Base-by-base conservation (phyloP, 2,329 filamentous ascomycete species). In the Cercospora canescens region DNA sequence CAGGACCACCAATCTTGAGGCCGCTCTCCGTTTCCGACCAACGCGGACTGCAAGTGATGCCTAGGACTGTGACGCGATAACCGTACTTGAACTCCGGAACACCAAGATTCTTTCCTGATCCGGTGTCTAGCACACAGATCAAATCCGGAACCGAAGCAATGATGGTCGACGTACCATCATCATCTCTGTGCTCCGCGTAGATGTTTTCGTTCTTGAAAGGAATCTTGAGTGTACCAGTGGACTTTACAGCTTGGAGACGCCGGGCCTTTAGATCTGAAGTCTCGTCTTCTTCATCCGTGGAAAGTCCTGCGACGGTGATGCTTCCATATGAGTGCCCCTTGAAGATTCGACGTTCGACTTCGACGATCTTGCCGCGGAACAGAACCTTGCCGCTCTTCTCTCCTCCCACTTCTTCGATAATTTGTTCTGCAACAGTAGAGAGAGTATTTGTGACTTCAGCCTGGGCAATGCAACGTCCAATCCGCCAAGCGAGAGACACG, bases 191-290 rank as follows among this genome's bases (percentile, higher is more conserved):
- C 64, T 79, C 75, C 0, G 86, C 88, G n/a, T 85, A 85, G 52
- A 91, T 89, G 71, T 91, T 91, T 73, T 92, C 89, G 75, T 91
- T 91, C 78, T 91, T 91, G 80, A 91, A 91, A 0, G 89, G 88
- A 57, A 91, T 88, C 73, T 86, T 88, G 73, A 90, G 77, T 32
- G 75, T 78, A 0, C 87, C 87, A 6, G 72, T 76, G 26, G 50
- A 73, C 66, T 74, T 84, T 79, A 77, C 69, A 7, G 77, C 70
- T 3, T 71, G 60, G 50, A 74, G 67, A 6, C 70, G 70, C 11
- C 71, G 69, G 30, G 68, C 62, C 9, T 61, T 48, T 11, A 62
- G 45, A 24, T 60, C 62, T 70, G 63, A 81, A 68, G 76, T 75
- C 24, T 84, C 74, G 64, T 76, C 64, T 12, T 80, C 70, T 34